These are phyloP conservation scores for Kickxella alabastrina DNA, from an alignment of 192 early-diverging fungal species.

Conservation along the genomic window DNA sequence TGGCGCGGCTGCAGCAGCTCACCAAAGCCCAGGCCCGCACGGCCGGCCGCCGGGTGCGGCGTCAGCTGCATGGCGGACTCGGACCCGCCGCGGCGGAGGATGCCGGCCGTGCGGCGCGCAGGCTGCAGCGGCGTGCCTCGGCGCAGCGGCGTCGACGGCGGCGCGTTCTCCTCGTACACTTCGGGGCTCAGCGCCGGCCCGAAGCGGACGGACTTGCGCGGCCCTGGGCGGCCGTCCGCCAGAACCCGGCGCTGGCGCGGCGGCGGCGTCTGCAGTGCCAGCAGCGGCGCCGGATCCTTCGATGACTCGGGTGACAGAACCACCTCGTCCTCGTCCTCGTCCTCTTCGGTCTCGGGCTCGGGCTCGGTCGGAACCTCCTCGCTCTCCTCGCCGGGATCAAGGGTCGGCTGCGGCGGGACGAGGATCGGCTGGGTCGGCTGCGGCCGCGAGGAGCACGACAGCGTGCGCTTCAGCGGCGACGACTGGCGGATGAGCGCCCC, in stretches of 20 bases:
- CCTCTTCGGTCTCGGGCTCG: constrained; percentile 20
- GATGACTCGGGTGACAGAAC: too few species aligned
- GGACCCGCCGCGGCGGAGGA: constrained; percentile 22
- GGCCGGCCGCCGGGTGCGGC: constrained; percentile 2
- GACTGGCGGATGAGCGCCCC: neutral
- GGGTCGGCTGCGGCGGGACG: too few species aligned
- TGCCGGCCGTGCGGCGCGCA: constrained; percentile 22
- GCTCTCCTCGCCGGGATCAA: neutral
- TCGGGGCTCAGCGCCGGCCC: constrained; percentile 60
- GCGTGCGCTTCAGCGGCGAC: constrained; percentile 36
- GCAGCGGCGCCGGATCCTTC: too few species aligned
- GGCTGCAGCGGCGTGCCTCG: constrained; percentile 54
- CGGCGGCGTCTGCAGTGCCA: too few species aligned
- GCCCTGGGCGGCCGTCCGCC: too few species aligned
- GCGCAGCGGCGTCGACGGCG: constrained; percentile 54
- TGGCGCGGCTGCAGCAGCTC: constrained; percentile 15
- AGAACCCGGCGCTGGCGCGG: too few species aligned
- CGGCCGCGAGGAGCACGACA: constrained; percentile 14
- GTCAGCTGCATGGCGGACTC: constrained; percentile 1
- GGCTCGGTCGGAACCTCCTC: constrained; percentile 36
- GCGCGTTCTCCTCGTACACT: constrained; percentile 54
- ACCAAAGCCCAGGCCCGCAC: neutral
- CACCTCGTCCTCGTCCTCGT: too few species aligned
- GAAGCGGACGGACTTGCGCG: constrained; percentile 50
- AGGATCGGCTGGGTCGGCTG: too few species aligned